Evolutionary conservation across 1,284 basidiomycete genomes (phyloP), one percentile per base, ranked within the genome.

Genomic region (Marasmius fiardii): DNA sequence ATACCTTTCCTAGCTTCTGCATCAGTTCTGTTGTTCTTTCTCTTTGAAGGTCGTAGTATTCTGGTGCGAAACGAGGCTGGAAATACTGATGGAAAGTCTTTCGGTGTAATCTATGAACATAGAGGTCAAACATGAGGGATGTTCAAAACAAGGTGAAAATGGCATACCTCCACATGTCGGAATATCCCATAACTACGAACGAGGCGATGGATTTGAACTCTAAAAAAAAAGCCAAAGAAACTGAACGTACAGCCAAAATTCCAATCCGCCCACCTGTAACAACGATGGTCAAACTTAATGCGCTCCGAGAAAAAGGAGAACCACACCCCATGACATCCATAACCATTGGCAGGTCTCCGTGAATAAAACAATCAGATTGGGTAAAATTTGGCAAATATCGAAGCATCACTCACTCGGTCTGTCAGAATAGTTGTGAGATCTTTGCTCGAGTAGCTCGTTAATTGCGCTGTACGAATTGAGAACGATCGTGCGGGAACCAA

Each of bases 161-260:
- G 6, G 10, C 51, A 28, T 56, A 68, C 69, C 67, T 63, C 70
- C 70, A 71, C 31, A 52, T 50, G 33, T 67, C 62, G 8, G 61
- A 56, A 51, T 71, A 67, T 23, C 56, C 60, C 65, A 69, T 67
- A 52, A 65, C 43, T 44, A 44, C 24, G 10, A 31, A 31, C 28
- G 28, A 37, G n/a, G 35, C n/a, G 35, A 37, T 11, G 8, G 16
- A 8, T 8, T 35, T 8, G 16, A 8, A 11, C 12, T n/a, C 3
- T 2, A n/a, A 12, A 11, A 2, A 5, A n/a, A 37, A 5, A 2
- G 12, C 35, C 35, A 3, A 12, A n/a, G 2, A n/a, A 37, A 37
- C n/a, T n/a, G n/a, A n/a, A n/a, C 35, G 35, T 37, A 37, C 35
- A 3, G 3, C 35, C 35, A 37, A 37, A 5, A 5, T 2, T 2